A percentile compares a stretch with the other conserved stretches of the same genome.
phyloP scores from a whole-genome alignment of 192 early-diverging fungal genomes.

The Rhizophlyctis rosea region DNA sequence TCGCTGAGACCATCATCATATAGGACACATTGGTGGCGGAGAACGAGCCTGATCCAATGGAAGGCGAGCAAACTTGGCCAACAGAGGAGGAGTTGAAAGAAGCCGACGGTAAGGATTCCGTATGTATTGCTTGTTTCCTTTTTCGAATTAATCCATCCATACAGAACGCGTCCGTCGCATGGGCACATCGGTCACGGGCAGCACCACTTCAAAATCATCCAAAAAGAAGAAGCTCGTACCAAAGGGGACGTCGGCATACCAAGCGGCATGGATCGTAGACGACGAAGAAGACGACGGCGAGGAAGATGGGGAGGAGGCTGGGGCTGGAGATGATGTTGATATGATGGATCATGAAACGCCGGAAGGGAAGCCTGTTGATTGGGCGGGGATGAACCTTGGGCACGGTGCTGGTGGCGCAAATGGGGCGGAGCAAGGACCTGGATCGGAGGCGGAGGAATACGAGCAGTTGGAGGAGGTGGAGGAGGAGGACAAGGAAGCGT shows the following conservation, averaged over 20 bases:
- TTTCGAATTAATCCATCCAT: no score
- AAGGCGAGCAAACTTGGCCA: constrained; percentile 98
- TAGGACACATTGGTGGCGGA: constrained; percentile 82
- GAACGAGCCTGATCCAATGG: constrained; percentile 84
- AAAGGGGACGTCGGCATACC: constrained; percentile 94
- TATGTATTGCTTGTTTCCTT: constrained; percentile 1
- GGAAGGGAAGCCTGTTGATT: constrained; percentile 12
- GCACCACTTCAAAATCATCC: constrained; percentile 13
- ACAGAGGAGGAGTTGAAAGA: constrained; percentile 90
- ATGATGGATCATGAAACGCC: constrained; percentile 45
- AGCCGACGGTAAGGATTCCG: constrained; percentile 55
- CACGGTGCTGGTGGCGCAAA: not conserved
- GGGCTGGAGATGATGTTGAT: constrained; percentile 41
- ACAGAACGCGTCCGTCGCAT: constrained; percentile 13
- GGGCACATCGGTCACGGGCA: constrained; percentile 12
- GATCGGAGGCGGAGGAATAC: constrained; percentile 34
- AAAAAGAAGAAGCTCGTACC: constrained; percentile 72
- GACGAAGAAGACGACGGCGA: constrained; percentile 67
- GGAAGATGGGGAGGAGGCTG: constrained; percentile 39
- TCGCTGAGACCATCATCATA: no score
- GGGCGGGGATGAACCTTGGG: constrained; percentile 23
- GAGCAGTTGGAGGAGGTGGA: constrained; percentile 53
- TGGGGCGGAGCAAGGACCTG: constrained; percentile 64
- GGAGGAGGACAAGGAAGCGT: constrained; percentile 33
- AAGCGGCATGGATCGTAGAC: constrained; percentile 97